These are phyloP conservation scores for Russula sp. DNA, from an alignment of 768 basidiomycete species.

Conservation along the genomic window DNA sequence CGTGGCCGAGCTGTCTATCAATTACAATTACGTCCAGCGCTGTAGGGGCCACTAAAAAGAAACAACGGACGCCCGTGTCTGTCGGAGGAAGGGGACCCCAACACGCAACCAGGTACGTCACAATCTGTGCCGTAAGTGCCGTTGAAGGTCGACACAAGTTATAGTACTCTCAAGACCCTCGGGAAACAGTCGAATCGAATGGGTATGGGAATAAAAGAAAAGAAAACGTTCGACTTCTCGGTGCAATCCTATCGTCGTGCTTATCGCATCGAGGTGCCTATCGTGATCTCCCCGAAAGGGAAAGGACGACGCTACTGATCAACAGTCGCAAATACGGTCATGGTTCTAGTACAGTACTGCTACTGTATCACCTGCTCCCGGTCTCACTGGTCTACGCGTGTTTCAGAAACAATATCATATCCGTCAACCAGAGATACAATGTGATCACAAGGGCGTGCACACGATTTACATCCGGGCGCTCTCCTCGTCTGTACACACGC, in stretches of 20 bases:
- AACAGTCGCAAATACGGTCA: neutral
- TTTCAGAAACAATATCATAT: neutral
- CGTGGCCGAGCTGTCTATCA: neutral
- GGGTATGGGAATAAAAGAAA: neutral
- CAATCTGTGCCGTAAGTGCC: neutral
- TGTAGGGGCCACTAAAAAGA: neutral
- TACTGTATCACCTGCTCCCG: neutral
- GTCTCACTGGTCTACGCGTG: neutral
- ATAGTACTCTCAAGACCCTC: neutral
- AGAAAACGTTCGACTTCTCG: neutral
- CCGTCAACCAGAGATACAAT: neutral
- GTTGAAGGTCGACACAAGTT: neutral
- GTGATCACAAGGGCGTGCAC: neutral
- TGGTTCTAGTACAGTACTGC: too few relatives aligned
- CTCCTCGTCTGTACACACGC: neutral
- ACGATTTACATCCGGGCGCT: neutral
- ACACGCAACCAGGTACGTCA: constrained; percentile 10
- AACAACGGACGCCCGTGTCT: neutral
- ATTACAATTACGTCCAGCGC: constrained; percentile 8
- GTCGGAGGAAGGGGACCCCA: neutral
- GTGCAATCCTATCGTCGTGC: neutral
- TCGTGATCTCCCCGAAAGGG: neutral
- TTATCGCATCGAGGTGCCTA: neutral
- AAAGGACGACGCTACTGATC: neutral
- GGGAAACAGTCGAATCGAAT: neutral